phyloP scores from a whole-genome alignment of 2,329 filamentous ascomycete species.

The Byssoonygena ceratinophila region DNA sequence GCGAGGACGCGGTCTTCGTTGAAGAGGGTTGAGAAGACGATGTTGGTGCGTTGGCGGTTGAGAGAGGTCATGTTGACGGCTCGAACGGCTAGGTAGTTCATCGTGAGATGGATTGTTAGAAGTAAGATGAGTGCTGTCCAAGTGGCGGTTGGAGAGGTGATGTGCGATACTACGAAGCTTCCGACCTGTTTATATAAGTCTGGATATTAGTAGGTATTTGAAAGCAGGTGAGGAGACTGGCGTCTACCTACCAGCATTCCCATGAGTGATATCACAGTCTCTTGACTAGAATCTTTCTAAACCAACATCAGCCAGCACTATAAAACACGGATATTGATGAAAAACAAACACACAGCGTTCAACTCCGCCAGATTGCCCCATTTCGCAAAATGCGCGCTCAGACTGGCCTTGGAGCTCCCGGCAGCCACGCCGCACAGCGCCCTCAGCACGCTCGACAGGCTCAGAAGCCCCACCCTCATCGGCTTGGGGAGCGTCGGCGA shows the following conservation, averaged over 20 bases:
- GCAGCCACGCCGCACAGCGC: conserved; percentile 81
- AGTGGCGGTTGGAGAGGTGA: conserved; percentile 61
- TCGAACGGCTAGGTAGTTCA: conserved; percentile 77
- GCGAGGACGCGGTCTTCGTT: conserved; percentile 37
- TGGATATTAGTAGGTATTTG: not conserved
- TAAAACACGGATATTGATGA: too few relatives aligned
- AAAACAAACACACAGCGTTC: conserved; percentile 58
- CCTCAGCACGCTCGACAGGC: conserved; percentile 50
- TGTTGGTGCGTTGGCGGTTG: conserved; percentile 75
- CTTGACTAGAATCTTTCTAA: conserved; percentile 81
- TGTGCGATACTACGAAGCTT: conserved; percentile 64
- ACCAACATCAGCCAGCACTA: too few relatives aligned
- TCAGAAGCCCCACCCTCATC: conserved; percentile 47
- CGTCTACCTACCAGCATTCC: conserved; percentile 60
- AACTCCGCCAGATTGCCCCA: conserved; percentile 83
- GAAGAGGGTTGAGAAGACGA: conserved; percentile 56
- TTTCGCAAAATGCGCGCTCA: conserved; percentile 84
- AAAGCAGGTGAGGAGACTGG: too few relatives aligned
- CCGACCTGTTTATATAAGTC: conserved; percentile 45
- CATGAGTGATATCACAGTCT: conserved; percentile 79
- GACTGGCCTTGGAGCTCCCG: conserved; percentile 76
- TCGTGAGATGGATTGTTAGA: conserved; percentile 64
- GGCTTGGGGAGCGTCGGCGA: conserved; percentile 60
- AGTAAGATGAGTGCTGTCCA: conserved; percentile 63
- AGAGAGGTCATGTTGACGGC: conserved; percentile 73